phyloP scores from a whole-genome alignment of 2,329 filamentous ascomycete species.

The Byssochlamys sp. region DNA sequence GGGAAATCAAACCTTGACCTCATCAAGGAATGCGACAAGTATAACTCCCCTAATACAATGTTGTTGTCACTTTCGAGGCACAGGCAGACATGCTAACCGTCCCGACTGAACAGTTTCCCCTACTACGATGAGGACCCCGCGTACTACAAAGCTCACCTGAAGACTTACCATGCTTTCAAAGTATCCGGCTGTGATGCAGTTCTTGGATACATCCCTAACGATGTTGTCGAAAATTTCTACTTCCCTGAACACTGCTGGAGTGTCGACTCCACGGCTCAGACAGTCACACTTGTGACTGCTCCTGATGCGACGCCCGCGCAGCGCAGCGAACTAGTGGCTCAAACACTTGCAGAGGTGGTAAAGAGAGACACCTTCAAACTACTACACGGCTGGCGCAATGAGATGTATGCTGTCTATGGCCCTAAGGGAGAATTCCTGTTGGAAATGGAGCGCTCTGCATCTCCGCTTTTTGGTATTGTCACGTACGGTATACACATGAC shows the following conservation, averaged over 20 bases:
- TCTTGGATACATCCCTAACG: constrained; percentile 51
- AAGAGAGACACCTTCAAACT: constrained; percentile 63
- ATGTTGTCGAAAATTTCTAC: constrained; percentile 32
- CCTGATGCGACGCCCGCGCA: constrained; percentile 49
- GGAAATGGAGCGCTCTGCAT: constrained; percentile 66
- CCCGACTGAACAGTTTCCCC: constrained; percentile 54
- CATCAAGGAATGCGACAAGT: constrained; percentile 49
- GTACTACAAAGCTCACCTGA: constrained; percentile 45
- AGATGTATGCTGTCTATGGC: constrained; percentile 69
- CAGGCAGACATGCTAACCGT: not conserved
- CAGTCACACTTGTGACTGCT: constrained; percentile 51
- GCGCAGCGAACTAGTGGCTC: constrained; percentile 49
- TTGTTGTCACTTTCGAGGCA: not conserved
- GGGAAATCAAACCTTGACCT: constrained; percentile 44
- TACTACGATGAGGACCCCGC: constrained; percentile 55
- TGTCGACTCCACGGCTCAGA: constrained; percentile 51
- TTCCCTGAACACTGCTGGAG: constrained; percentile 49
- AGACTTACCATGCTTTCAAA: constrained; percentile 55
- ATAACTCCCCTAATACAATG: constrained; percentile 5
- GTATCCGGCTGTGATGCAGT: constrained; percentile 55
- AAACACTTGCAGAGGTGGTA: constrained; percentile 59
- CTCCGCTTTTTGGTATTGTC: constrained; percentile 63
- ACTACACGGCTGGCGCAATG: constrained; percentile 68
- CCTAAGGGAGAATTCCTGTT: constrained; percentile 51
- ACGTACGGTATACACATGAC: constrained; percentile 77